Evolutionary conservation across 768 basidiomycete species (phyloP), one percentile per base, ranked within the genome.

Genomic region (Rhizopogon roseolus): DNA sequence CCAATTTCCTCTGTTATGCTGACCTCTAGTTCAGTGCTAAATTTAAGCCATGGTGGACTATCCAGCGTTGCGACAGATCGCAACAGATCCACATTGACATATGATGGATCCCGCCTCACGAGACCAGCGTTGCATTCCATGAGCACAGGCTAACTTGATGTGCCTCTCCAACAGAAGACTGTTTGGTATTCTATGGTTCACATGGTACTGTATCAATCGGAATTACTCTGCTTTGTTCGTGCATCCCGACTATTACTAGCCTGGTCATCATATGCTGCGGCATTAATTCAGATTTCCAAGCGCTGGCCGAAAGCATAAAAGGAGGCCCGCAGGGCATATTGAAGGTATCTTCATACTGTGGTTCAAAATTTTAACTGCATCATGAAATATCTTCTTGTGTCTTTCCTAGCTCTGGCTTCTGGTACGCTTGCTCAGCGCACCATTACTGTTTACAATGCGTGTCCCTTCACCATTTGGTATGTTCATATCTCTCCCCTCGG

Each of bases 401-500:
- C 67, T 19, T 62, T 66, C 36, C 56, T 69, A 41, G 66, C 66
- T 27, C 57, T 75, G 39, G 40, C 68, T 17, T 67, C 71, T 3
- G 56, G 46, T 53, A 68, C 49, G n/a, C 69, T 71, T 39, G 65
- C 71, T n/a, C 81, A 76, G 41, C 78, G 85, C 34, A 84, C 79
- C 27, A 76, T 88, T 57, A 82, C 78, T 0, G 81, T 81, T 25
- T 73, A 74, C 61, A 88, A 87, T 68, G 73, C 68, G 3, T 87
- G 86, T 61, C 77, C 83, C 0, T 87, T 84, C 67, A 87, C 84
- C 3, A 76, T 87, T 55, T 87, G 86, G 86, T 85, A 25, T 49
- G 38, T n/a, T 41, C 6, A 3, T 34, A 10, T 41, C 13, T 11
- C 7, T 29, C 17, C n/a, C 51, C 9, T 25, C 19, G 27, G 28